A percentile compares a stretch with the other conserved stretches of the same genome.
Conservation (phyloP, 768 basidiomycete species). For the Kwoniella bestiolae region DNA sequence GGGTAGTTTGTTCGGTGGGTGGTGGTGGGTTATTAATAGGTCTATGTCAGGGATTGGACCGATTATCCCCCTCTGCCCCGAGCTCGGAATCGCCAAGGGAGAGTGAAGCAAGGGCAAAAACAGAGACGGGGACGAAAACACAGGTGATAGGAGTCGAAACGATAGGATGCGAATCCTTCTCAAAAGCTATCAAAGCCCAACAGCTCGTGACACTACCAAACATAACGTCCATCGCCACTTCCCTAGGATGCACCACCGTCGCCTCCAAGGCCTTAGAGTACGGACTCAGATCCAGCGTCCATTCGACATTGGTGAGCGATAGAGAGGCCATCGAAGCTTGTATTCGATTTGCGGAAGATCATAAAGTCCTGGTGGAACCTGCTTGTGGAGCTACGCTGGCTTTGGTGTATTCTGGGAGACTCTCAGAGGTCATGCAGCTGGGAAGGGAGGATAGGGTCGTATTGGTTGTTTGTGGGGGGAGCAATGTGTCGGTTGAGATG, state of each 20-base stretch:
- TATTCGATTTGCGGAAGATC: constrained; percentile 39
- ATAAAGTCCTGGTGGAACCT: constrained; percentile 42
- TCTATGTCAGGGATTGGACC: constrained; percentile 37
- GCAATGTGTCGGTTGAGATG: constrained; percentile 34
- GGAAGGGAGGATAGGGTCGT: constrained; percentile 30
- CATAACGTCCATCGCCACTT: constrained; percentile 48
- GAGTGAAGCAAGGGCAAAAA: neutral
- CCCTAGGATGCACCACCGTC: constrained; percentile 40
- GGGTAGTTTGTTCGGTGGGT: constrained; percentile 44
- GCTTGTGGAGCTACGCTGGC: constrained; percentile 45
- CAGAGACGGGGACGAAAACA: neutral
- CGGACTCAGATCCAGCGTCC: constrained; percentile 15
- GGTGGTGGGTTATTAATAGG: constrained; percentile 50
- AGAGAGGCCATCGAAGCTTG: constrained; percentile 36
- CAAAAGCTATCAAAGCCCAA: constrained; percentile 25
- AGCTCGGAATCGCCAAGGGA: too few relatives aligned
- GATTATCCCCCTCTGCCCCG: neutral
- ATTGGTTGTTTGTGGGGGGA: constrained; percentile 43
- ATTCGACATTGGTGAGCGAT: constrained; percentile 30
- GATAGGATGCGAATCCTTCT: constrained; percentile 34
- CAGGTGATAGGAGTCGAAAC: constrained; percentile 42
- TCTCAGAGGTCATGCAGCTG: constrained; percentile 20
- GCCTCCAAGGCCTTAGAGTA: constrained; percentile 30
- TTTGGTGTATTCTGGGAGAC: constrained; percentile 24
- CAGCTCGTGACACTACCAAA: constrained; percentile 38